Base-by-base conservation (phyloP, 2,329 filamentous ascomycete genomes). In the Colletotrichum euphorbiae region DNA sequence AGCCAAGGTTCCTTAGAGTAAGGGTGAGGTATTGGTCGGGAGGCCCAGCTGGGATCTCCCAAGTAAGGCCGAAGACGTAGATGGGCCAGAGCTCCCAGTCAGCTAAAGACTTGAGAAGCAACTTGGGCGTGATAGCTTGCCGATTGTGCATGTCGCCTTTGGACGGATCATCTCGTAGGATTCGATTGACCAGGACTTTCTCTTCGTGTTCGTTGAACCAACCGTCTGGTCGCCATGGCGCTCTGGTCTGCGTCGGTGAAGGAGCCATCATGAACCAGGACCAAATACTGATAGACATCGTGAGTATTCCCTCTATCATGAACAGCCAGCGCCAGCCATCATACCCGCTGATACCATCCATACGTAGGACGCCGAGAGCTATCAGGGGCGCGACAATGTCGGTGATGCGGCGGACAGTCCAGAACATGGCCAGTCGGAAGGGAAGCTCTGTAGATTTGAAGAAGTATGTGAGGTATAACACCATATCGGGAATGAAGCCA, bases 171-270 rank as follows among this genome's bases (percentile, higher is more conserved):
- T 89, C 87, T 1, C 87, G 82, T 2, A 80, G 76, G 11, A 85
- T 80, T 0, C 86, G 78, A 70, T 88, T 89, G 21, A 89, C 84
- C 54, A 89, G 81, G 52, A 89, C 89, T 69, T 81, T 82, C 69
- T 89, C 85, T 70, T 89, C 87, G 2, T 81, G 79, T 55, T 87
- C 83, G 2, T 75, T 84, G 74, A 89, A 89, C 83, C 85, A 89
- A 0, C 85, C 86, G 12, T 83, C 79, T 12, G 82, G 82, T 24
- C 83, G 79, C 68, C 81, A 83, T 78, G 80, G 82, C 6, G 79
- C 80, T 42, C 79, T 81, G 0, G 83, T 85, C 64, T 78, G 74
- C 0, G 76, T 78, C 4, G 76, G 76, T 0, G 74, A 76, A 0
- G 77, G 72, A 5, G 74, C 73, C 71, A 78, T 76, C 51, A 73